These are phyloP conservation scores for Cyanodermella asteris DNA, from an alignment of 2,329 filamentous ascomycete species.

Conservation along the genomic window DNA sequence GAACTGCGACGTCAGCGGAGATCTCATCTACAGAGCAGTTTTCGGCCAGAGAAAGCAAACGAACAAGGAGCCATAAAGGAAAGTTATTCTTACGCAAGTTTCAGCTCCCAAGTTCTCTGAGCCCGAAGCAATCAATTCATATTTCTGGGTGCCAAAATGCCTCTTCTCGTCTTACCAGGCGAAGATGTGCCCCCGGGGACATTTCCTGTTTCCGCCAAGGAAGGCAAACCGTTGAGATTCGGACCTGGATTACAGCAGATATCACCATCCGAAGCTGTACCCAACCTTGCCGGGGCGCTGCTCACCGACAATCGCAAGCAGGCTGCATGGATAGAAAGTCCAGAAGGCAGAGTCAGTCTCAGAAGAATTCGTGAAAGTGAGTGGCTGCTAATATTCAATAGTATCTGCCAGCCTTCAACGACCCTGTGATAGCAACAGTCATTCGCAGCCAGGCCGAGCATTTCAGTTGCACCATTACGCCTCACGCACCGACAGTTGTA, in stretches of 20 bases:
- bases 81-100: too few species aligned
- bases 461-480: conserved; percentile 59
- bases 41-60: too few species aligned
- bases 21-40: too few species aligned
- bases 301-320: conserved; percentile 51
- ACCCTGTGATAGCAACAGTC: conserved; percentile 75
- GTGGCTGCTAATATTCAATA: conserved; percentile 22
- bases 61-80: too few species aligned
- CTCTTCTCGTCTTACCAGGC: conserved; percentile 66
- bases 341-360: too few species aligned
- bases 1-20: too few species aligned
- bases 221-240: conserved; percentile 47
- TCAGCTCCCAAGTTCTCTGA: too few species aligned
- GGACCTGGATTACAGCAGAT: conserved; percentile 69
- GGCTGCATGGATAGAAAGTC: conserved; percentile 52
- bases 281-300: conserved; percentile 46
- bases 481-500: conserved; percentile 38
- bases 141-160: too few species aligned
- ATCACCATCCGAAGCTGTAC: conserved; percentile 49
- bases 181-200: conserved; percentile 45
- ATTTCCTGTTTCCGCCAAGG: conserved; percentile 46
- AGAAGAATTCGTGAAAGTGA: conserved; percentile 18
- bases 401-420: conserved; percentile 61
- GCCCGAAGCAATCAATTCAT: too few species aligned
- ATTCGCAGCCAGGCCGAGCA: conserved; percentile 52